Conservation (phyloP, 73 alveolate species). For the Symbiodinium pilosum region DNA sequence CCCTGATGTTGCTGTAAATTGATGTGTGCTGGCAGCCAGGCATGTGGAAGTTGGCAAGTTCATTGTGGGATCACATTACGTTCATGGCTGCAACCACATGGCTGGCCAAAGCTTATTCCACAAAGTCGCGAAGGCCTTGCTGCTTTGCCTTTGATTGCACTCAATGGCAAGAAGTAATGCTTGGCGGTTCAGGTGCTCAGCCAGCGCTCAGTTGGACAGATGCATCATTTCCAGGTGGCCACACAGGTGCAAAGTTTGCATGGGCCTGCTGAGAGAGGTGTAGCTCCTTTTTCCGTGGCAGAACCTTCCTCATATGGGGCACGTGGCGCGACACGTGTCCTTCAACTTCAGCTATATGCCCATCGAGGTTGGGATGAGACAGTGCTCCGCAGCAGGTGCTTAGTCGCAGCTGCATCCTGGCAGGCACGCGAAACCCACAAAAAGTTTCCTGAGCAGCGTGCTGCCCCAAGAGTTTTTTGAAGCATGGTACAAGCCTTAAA, state of each 20-base stretch:
- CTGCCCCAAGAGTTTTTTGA: too few species aligned
- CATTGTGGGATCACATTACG: slow-evolving; percentile 75
- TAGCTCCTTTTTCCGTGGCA: too few species aligned
- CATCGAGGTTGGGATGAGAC: background rate
- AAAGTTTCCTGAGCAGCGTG: slow-evolving; percentile 18
- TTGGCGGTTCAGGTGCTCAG: background rate
- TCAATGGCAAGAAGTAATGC: background rate
- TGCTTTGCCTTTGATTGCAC: background rate
- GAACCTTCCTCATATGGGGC: slow-evolving; percentile 76
- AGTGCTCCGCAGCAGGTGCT: background rate
- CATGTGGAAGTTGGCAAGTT: slow-evolving; percentile 83
- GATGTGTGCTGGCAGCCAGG: background rate
- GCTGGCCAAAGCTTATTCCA: slow-evolving; percentile 46
- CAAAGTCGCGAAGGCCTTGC: slow-evolving; percentile 29
- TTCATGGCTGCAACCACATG: slow-evolving; percentile 52
- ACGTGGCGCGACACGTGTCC: slow-evolving; percentile 45
- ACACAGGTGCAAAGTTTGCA: background rate
- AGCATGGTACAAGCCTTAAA: too few species aligned
- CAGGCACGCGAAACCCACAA: slow-evolving; percentile 68
- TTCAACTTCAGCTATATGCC: slow-evolving; percentile 92
- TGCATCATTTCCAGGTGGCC: background rate
- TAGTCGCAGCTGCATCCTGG: background rate
- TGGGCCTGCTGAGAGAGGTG: too few species aligned
- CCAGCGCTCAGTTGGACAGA: background rate
- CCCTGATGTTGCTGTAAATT: background rate